Evolutionary conservation across 345 rosid genomes (phyloP).

Genomic region (Euphorbia peplus): DNA sequence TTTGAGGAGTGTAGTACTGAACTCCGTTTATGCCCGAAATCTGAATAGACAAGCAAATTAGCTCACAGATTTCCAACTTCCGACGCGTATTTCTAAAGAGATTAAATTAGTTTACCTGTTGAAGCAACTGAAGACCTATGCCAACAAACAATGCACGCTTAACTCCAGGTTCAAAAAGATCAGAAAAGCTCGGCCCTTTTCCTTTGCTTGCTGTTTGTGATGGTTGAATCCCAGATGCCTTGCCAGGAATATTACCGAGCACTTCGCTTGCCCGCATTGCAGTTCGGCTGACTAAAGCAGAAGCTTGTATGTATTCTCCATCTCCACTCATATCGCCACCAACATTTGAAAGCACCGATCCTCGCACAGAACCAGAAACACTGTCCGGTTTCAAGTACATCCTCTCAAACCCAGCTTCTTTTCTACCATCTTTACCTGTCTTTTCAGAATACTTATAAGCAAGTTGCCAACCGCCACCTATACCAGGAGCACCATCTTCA

Average conservation of each 20-base stretch:
- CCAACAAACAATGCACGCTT: conserved; percentile 44
- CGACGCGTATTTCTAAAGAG: no score
- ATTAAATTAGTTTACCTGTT: conserved; percentile 30
- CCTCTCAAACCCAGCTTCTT: conserved; percentile 34
- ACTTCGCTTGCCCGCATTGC: conserved; percentile 17
- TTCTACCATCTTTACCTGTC: conserved; percentile 25
- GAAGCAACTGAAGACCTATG: conserved; percentile 37
- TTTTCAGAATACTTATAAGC: conserved; percentile 35
- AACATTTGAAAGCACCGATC: conserved; percentile 25
- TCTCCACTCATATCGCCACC: conserved; percentile 17
- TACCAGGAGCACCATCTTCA: conserved; percentile 26
- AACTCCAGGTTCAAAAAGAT: conserved; percentile 42
- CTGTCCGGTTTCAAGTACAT: conserved; percentile 40
- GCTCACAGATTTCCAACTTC: background rate
- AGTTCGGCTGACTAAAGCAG: conserved; percentile 39
- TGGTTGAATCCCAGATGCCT: background rate
- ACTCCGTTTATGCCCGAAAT: conserved; percentile 44
- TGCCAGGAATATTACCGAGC: conserved; percentile 9
- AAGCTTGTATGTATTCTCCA: conserved; percentile 29
- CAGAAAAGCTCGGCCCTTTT: conserved; percentile 20
- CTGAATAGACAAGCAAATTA: conserved; percentile 17
- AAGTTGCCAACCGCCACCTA: conserved; percentile 50
- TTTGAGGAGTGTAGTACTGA: conserved; percentile 42
- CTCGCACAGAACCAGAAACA: conserved; percentile 15
- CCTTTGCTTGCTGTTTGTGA: background rate